Evolutionary conservation across 805 yeast species (phyloP), one percentile per base, ranked within the genome.

Genomic region (Candida wancherniae): DNA sequence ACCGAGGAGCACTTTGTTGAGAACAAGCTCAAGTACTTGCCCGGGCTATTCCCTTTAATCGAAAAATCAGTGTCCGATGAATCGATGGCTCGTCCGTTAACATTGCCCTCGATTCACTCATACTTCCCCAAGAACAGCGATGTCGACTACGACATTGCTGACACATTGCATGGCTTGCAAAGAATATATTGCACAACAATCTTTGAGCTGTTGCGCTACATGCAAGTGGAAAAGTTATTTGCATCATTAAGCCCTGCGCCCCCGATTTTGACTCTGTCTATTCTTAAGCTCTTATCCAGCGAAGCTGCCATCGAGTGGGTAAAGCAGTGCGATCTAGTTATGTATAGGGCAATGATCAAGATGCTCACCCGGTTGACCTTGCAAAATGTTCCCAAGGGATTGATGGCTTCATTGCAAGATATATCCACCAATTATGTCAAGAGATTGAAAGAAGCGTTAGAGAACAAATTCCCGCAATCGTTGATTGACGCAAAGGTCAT

Each of bases 151-250:
- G 85, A 79, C 44, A 69, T 75, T 20, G 77, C 78, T 3, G 76
- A 73, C 12, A 77, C 84, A 0, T 59, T 85, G 28, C 70, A 68
- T 34, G 75, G 78, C 3, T 53, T 79, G 12, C 84, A 84, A 57
- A 71, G 67, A 36, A 67, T 77, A 6, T 80, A 81, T 50, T 80
- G 86, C 47, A 71, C 72, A 22, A 55, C 77, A 5, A 55, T 83
- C 19, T 76, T 82, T 37, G 85, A 82, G 39, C 67, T 75, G 28
- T 57, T 85, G 34, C 64, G 88, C 39, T 78, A 65, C 48, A 71
- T 84, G 76, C 83, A 80, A 35, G 54, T 80, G 36, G 75, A 73
- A 37, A 73, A 73, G 45, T 56, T 86, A 19, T 69, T 77, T 31
- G 58, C 69, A n/a, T 56, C 71, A 16, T 54, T 83, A 28, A 50